These are phyloP conservation scores for Phylloporus scabripes DNA, from an alignment of 768 basidiomycete genomes.

Conservation along the genomic window DNA sequence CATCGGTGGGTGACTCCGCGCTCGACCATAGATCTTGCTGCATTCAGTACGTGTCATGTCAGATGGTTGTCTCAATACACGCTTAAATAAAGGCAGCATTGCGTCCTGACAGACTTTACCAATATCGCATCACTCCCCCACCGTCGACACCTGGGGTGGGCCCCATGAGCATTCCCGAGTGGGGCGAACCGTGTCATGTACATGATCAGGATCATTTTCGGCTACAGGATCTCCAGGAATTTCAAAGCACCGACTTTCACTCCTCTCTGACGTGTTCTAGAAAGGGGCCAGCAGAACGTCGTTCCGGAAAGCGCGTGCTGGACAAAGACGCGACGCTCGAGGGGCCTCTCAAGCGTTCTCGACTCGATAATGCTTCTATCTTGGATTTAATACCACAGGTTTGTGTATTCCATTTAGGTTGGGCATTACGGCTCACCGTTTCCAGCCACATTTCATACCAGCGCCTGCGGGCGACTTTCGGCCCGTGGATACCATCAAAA, in stretches of 20 bases:
- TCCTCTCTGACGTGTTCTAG: conserved; percentile 1
- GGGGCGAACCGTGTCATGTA: conserved; percentile 32
- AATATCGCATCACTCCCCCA: conserved; percentile 21
- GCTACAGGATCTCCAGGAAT: conserved; percentile 41
- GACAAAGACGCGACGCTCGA: neutral
- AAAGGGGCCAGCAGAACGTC: neutral
- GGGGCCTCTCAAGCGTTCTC: conserved; percentile 29
- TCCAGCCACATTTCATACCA: conserved; percentile 23
- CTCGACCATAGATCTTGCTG: conserved; percentile 6
- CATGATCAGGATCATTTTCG: conserved; percentile 34
- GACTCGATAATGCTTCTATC: conserved; percentile 33
- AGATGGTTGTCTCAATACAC: neutral
- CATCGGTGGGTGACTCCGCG: conserved; percentile 20
- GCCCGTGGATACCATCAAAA: conserved; percentile 17
- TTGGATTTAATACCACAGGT: conserved; percentile 44
- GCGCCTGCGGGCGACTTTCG: conserved; percentile 12
- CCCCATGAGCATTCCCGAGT: conserved; percentile 27
- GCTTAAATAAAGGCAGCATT: conserved; percentile 18
- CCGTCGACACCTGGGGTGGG: neutral
- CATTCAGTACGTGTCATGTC: conserved; percentile 20
- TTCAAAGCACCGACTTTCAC: conserved; percentile 33
- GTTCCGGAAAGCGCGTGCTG: conserved; percentile 8
- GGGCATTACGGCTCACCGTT: conserved; percentile 9
- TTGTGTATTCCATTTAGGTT: conserved; percentile 10
- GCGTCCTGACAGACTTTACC: conserved; percentile 16